Percentiles rank a stretch among this genome's conserved stretches.
These are phyloP conservation scores for Lepidium campestre DNA, from an alignment of 441 rosid species.

Conservation along the genomic window DNA sequence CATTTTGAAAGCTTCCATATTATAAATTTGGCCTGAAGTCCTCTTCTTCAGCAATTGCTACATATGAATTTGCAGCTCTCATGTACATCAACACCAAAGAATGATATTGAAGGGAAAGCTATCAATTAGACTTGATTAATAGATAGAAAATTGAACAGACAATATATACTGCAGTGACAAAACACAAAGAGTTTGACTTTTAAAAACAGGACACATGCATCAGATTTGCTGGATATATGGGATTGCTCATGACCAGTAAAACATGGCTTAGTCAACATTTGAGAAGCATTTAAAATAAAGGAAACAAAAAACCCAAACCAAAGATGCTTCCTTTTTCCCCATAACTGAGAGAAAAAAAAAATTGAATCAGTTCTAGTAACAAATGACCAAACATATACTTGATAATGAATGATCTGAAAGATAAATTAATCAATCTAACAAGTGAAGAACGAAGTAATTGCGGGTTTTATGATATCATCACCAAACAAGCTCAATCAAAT, in stretches of 20 bases:
- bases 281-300: too few species aligned
- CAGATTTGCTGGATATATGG: neutral
- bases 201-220: neutral
- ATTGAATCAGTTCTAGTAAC: neutral
- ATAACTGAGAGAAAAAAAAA: too few species aligned
- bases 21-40: neutral
- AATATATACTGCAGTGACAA: neutral
- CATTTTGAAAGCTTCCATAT: neutral
- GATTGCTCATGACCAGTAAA: too few species aligned
- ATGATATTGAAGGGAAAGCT: neutral
- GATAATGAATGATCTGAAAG: neutral
- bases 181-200: neutral
- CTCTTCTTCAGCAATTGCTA: neutral
- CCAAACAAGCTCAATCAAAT: conserved; percentile 59
- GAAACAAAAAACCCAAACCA: too few species aligned
- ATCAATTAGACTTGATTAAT: neutral
- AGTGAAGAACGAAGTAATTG: conserved; percentile 36
- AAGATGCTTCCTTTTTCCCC: too few species aligned
- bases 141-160: neutral
- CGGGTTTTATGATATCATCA: conserved; percentile 82
- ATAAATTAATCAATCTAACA: neutral
- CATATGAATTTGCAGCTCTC: neutral
- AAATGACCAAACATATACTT: neutral
- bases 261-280: too few species aligned
- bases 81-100: too few species aligned